Evolutionary conservation across 2,329 filamentous ascomycete genomes (phyloP).

Genomic region (Aspergillus sergii): DNA sequence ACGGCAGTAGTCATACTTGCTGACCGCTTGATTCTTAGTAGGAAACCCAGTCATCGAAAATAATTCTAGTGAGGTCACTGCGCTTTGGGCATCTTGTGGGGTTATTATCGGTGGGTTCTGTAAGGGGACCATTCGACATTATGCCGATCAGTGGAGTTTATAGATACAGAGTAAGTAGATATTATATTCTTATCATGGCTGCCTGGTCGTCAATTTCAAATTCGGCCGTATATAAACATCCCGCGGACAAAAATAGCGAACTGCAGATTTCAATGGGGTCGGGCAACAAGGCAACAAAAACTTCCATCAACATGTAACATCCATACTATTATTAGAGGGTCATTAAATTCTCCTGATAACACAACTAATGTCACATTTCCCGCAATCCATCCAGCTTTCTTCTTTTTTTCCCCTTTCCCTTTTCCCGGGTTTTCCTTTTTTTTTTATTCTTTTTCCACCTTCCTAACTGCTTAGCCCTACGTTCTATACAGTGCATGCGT

Average conservation of each 20-base stretch:
- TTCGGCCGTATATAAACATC: too few relatives aligned
- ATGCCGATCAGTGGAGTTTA: too few relatives aligned
- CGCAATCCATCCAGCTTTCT: neutral
- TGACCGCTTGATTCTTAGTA: too few relatives aligned
- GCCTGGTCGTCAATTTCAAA: too few relatives aligned
- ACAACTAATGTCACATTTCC: neutral
- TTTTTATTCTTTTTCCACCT: neutral
- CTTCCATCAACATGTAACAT: neutral
- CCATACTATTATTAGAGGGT: neutral
- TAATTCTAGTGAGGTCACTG: too few relatives aligned
- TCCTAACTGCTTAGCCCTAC: neutral
- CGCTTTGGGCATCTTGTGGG: too few relatives aligned
- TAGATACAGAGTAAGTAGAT: too few relatives aligned
- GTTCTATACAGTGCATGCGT: neutral
- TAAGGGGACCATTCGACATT: too few relatives aligned
- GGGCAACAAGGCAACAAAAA: neutral
- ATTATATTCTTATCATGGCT: too few relatives aligned
- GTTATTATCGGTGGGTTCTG: too few relatives aligned
- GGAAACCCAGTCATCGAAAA: too few relatives aligned
- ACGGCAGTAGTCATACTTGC: too few relatives aligned
- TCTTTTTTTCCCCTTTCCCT: neutral
- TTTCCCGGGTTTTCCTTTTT: neutral
- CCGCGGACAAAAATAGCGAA: neutral
- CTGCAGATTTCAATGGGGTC: neutral
- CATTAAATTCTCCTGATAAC: neutral